Percentiles rank a stretch among this genome's conserved stretches.
phyloP scores from a whole-genome alignment of 2,329 filamentous ascomycete genomes.

The Xylariales sp. region DNA sequence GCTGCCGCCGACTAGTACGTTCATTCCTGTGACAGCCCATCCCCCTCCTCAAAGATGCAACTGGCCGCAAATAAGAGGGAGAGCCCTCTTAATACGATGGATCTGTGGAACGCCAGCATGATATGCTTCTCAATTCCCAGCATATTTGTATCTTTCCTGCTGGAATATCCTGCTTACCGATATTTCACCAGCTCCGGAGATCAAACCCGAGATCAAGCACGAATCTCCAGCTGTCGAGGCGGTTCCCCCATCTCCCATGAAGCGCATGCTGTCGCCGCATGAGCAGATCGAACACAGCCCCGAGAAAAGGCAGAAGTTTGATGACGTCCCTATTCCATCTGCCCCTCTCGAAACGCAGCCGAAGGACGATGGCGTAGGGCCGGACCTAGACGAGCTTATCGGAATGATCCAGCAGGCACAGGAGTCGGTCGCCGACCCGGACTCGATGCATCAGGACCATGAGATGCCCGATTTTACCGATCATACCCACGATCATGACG shows the following conservation, averaged over 20 bases:
- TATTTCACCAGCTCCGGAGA: conserved; percentile 23
- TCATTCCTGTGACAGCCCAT: background rate
- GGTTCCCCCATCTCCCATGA: conserved; percentile 16
- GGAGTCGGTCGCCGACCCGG: background rate
- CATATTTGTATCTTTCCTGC: too few relatives aligned
- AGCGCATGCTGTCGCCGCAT: conserved; percentile 17
- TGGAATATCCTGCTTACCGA: too few relatives aligned
- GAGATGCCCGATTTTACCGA: conserved; percentile 2
- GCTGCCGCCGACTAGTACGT: background rate
- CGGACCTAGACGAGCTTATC: conserved; percentile 7
- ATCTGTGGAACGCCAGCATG: too few relatives aligned
- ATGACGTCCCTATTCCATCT: conserved; percentile 10
- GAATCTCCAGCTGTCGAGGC: conserved; percentile 15
- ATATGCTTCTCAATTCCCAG: background rate
- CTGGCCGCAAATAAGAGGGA: too few relatives aligned
- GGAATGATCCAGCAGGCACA: conserved; percentile 5
- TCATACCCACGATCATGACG: conserved; percentile 18
- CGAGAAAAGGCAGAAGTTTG: conserved; percentile 25
- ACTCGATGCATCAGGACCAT: background rate
- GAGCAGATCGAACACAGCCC: conserved; percentile 7
- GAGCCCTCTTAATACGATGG: too few relatives aligned
- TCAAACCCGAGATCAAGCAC: conserved; percentile 22
- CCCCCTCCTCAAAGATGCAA: background rate
- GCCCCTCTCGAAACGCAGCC: conserved; percentile 4
- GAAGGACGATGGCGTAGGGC: conserved; percentile 13